Evolutionary conservation across 2,329 filamentous ascomycete genomes (phyloP), one percentile per base, ranked within the genome.

Genomic region (Cadophora gregata): DNA sequence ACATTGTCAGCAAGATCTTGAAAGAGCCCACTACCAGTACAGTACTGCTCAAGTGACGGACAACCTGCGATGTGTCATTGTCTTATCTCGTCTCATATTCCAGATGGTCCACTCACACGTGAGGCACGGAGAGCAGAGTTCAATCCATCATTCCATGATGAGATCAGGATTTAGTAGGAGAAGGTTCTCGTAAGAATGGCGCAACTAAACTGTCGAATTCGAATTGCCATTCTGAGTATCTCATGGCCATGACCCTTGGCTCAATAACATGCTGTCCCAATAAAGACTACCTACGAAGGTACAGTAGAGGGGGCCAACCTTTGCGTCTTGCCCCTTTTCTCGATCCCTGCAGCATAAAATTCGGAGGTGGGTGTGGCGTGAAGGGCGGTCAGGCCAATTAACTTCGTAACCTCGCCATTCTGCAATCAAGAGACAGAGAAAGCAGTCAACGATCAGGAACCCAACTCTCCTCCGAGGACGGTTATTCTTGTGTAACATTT

Each of bases 291-390:
- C n/a, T n/a, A n/a, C n/a, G n/a, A n/a, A n/a, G n/a, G n/a, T n/a
- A n/a, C n/a, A n/a, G n/a, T n/a, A n/a, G n/a, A n/a, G n/a, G n/a
- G n/a, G n/a, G n/a, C n/a, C 56, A 25, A 45, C 33, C 33, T 27
- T 59, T 27, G 10, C 9, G n/a, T 42, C 55, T 27, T 59, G 33
- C 55, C 55, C 56, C 36, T 48, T 59, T 59, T 60, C 38, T 29
- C 31, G 5, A 45, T 24, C 58, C 58, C 58, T 60, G 58, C 58
- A 31, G 48, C 12, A 60, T 48, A 33, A 36, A 58, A 24, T 36
- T 21, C 21, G 19, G 16, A 53, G 27, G 50, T 53, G 50, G 50
- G 7, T 16, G 55, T 58, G 55, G 31, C 31, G 58, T 21, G 58
- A 47, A 48, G 38, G 42, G 38, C 58, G 58, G 58, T 60, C 58